These are phyloP conservation scores for Dendrobium huoshanense DNA, from an alignment of 106 monocot species.

Conservation along the genomic window DNA sequence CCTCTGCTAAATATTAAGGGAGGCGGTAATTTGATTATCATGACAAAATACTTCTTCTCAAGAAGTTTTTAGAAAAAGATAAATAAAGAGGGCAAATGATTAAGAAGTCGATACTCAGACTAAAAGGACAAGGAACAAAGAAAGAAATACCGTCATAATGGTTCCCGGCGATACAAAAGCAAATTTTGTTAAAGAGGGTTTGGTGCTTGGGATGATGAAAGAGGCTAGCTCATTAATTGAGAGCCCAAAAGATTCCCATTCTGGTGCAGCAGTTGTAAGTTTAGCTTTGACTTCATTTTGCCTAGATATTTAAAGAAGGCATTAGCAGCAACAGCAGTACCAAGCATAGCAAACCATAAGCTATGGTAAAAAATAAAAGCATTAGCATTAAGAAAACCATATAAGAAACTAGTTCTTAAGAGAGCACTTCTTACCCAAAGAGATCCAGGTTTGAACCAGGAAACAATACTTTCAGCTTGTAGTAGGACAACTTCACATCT, in stretches of 20 bases:
- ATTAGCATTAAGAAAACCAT: not conserved
- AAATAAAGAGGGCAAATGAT: not conserved
- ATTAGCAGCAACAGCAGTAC: not conserved
- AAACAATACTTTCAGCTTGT: conserved; percentile 75
- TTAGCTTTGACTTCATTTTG: conserved; percentile 52
- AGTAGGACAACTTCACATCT: conserved; percentile 46
- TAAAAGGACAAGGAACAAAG: not conserved
- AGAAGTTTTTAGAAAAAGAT: not conserved
- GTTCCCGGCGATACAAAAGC: conserved; percentile 46
- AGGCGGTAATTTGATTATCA: not conserved
- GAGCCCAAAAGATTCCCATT: conserved; percentile 14
- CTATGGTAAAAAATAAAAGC: not conserved
- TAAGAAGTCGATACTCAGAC: not conserved
- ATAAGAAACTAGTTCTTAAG: not conserved
- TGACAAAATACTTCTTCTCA: not conserved
- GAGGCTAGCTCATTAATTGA: conserved; percentile 38
- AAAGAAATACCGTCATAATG: conserved; percentile 51
- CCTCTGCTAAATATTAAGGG: not conserved
- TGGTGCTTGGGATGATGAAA: conserved; percentile 43
- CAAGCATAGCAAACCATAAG: not conserved
- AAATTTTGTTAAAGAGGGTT: conserved; percentile 46
- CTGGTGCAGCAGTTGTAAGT: conserved; percentile 20
- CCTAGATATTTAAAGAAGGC: conserved; percentile 22
- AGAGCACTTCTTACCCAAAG: conserved; percentile 43
- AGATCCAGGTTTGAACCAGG: conserved; percentile 50